These are phyloP conservation scores for Mariannaea sp. DNA, from an alignment of 2,329 filamentous ascomycete species.

Conservation along the genomic window DNA sequence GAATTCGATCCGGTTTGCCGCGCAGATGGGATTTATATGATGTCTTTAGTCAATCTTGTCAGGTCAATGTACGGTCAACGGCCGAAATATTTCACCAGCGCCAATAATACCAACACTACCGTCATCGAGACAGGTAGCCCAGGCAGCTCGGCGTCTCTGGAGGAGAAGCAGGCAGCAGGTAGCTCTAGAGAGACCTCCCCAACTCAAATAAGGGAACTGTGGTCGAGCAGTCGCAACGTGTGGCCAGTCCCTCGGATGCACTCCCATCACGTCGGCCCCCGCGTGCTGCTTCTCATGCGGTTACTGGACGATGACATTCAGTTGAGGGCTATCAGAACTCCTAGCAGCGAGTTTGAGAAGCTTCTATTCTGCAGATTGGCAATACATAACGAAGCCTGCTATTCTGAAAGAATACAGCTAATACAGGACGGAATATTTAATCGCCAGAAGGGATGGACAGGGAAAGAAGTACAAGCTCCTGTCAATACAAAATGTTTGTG, in stretches of 20 bases:
- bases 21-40: constrained; percentile 29
- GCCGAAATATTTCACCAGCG: not conserved
- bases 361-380: constrained; percentile 29
- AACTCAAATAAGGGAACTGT: not conserved
- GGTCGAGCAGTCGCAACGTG: not conserved
- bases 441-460: constrained; percentile 12
- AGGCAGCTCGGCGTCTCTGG: not conserved
- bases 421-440: constrained; percentile 28
- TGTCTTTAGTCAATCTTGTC: constrained; percentile 28
- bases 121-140: not conserved
- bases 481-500: constrained; percentile 1
- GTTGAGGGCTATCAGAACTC: constrained; percentile 22
- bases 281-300: constrained; percentile 25
- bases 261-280: constrained; percentile 29
- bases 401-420: constrained; percentile 22
- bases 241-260: constrained; percentile 26
- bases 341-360: constrained; percentile 23
- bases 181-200: not conserved
- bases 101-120: not conserved
- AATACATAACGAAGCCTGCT: constrained; percentile 24
- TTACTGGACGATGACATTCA: constrained; percentile 16
- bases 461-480: not conserved
- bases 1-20: constrained; percentile 33
- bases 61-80: constrained; percentile 12
- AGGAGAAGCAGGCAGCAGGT: not conserved